Conservation (phyloP, 2,329 filamentous ascomycete genomes). For the Fusarium subtropicale region DNA sequence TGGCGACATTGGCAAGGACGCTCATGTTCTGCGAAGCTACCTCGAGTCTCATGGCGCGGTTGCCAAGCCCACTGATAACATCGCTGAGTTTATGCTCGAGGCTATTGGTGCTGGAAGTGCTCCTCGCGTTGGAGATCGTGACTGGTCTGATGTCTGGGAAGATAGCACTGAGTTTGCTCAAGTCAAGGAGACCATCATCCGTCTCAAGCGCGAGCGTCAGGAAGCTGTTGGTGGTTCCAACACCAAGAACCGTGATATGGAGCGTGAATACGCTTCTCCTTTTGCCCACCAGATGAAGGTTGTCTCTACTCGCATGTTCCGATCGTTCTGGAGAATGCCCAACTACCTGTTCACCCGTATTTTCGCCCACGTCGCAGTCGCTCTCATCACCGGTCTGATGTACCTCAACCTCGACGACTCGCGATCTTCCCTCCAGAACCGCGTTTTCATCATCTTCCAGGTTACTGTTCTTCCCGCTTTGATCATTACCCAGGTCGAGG, state of each 20-base stretch:
- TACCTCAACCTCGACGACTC: conserved; percentile 84
- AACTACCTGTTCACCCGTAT: conserved; percentile 91
- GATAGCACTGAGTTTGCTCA: conserved; percentile 76
- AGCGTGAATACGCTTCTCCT: conserved; percentile 86
- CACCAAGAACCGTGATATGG: conserved; percentile 64
- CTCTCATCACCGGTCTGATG: conserved; percentile 80
- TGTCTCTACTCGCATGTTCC: conserved; percentile 78
- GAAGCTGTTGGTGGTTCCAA: conserved; percentile 56
- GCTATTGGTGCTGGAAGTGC: conserved; percentile 81
- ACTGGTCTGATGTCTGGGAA: conserved; percentile 85
- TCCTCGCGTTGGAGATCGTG: conserved; percentile 76
- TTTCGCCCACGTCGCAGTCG: conserved; percentile 85
- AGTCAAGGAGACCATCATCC: conserved; percentile 73
- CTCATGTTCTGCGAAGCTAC: conserved; percentile 74
- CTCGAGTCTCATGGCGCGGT: conserved; percentile 70
- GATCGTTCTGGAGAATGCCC: conserved; percentile 85
- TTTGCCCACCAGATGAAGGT: conserved; percentile 81
- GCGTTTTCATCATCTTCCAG: conserved; percentile 91
- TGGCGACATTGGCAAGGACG: conserved; percentile 83
- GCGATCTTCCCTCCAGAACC: conserved; percentile 81
- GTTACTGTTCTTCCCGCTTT: conserved; percentile 85
- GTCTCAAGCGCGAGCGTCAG: conserved; percentile 72
- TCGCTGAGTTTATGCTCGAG: conserved; percentile 86
- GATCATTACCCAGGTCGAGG: conserved; percentile 84
- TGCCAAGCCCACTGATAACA: conserved; percentile 66